A percentile compares a stretch with the other conserved stretches of the same genome.
These are phyloP conservation scores for Penicillium fimorum DNA, from an alignment of 495 filamentous ascomycete species.

Conservation along the genomic window DNA sequence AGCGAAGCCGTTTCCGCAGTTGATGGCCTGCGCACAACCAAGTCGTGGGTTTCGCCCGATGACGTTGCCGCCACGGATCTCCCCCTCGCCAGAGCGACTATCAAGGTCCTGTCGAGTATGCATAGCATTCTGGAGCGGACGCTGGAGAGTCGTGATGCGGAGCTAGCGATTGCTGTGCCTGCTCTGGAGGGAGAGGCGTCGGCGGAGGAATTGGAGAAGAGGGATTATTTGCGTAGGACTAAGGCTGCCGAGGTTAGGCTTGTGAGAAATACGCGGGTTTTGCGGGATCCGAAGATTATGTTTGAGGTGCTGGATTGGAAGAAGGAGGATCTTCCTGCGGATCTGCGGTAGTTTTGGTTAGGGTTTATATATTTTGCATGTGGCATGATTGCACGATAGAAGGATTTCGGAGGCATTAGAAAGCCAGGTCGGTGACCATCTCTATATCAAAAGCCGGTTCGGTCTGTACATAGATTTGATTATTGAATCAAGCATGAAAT, in stretches of 20 bases:
- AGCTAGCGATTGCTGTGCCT: constrained; percentile 34
- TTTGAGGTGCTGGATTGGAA: constrained; percentile 40
- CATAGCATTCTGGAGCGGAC: constrained; percentile 79
- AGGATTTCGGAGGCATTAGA: neutral
- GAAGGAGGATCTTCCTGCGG: constrained; percentile 33
- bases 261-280: constrained; percentile 63
- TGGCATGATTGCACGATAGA: constrained; percentile 5
- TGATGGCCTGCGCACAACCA: constrained; percentile 41
- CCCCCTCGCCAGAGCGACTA: constrained; percentile 75
- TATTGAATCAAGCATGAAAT: constrained; percentile 2
- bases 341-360: constrained; percentile 15
- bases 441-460: constrained; percentile 3
- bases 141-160: constrained; percentile 60
- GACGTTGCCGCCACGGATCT: constrained; percentile 64
- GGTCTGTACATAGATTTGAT: constrained; percentile 21
- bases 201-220: constrained; percentile 57
- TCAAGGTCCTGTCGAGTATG: constrained; percentile 93
- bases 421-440: neutral
- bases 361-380: neutral
- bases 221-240: constrained; percentile 61
- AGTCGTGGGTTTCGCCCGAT: constrained; percentile 69
- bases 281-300: constrained; percentile 58
- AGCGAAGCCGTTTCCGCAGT: constrained; percentile 67
- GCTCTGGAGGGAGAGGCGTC: constrained; percentile 23
- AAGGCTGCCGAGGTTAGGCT: constrained; percentile 80